Conservation (phyloP, 371 early-diverging fungal genomes). For the Dichotomocladium elegans region DNA sequence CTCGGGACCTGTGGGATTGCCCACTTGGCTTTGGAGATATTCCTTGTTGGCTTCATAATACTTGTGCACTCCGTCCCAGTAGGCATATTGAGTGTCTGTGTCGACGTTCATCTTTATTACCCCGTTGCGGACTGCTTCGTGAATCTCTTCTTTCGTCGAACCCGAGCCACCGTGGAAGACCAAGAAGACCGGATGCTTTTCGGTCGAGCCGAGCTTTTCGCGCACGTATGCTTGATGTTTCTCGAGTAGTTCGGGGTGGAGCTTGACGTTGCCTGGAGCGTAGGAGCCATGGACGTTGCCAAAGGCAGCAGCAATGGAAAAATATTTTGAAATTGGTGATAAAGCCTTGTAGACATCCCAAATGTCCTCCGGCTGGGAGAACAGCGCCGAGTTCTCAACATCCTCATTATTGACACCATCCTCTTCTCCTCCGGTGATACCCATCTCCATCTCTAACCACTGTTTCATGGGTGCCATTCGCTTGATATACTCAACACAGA, state of each 20-base stretch:
- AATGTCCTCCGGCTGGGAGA: slow-evolving; percentile 91
- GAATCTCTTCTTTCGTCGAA: slow-evolving; percentile 76
- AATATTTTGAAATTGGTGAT: slow-evolving; percentile 68
- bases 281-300: slow-evolving; percentile 94
- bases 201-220: slow-evolving; percentile 52
- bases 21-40: slow-evolving; percentile 85
- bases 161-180: slow-evolving; percentile 96
- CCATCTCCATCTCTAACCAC: slow-evolving; percentile 92
- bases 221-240: slow-evolving; percentile 81
- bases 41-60: slow-evolving; percentile 69
- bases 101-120: slow-evolving; percentile 96
- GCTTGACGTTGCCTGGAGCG: slow-evolving; percentile 89
- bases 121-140: slow-evolving; percentile 76
- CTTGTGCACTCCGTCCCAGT: slow-evolving; percentile 68
- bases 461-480: slow-evolving; percentile 82
- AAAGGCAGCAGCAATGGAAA: slow-evolving; percentile 86
- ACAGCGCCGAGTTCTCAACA: slow-evolving; percentile 80
- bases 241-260: slow-evolving; percentile 83
- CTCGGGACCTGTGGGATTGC: slow-evolving; percentile 85
- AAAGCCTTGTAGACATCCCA: slow-evolving; percentile 85
- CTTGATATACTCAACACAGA: slow-evolving; percentile 79
- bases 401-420: slow-evolving; percentile 88
- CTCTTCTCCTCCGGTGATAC: slow-evolving; percentile 93
- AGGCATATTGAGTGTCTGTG: slow-evolving; percentile 76
- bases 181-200: slow-evolving; percentile 80